Conservation (phyloP, 495 filamentous ascomycete species). For the Amphirosellinia nigrospora region DNA sequence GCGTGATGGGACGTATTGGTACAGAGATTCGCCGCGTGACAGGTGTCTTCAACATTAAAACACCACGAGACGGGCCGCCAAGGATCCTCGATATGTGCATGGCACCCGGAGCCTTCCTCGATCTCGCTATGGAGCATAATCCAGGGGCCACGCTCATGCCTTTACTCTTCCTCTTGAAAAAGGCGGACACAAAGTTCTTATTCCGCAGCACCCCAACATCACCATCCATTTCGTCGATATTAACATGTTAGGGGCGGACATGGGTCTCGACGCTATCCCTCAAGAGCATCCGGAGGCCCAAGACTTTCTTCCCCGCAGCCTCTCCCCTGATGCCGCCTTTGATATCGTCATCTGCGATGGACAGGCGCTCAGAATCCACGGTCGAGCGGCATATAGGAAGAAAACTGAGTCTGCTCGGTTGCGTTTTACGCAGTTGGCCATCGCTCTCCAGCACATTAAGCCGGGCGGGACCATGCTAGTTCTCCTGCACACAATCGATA, state of each 20-base stretch:
- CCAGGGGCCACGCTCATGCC: constrained; percentile 44
- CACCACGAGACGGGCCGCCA: constrained; percentile 36
- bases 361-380: constrained; percentile 57
- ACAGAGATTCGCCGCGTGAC: constrained; percentile 25
- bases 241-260: constrained; percentile 61
- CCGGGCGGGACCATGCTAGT: constrained; percentile 54
- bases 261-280: constrained; percentile 51
- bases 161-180: constrained; percentile 49
- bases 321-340: constrained; percentile 43
- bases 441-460: constrained; percentile 54
- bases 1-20: constrained; percentile 29
- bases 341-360: constrained; percentile 65
- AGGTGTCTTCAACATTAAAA: constrained; percentile 46
- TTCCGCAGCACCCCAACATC: constrained; percentile 29
- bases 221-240: constrained; percentile 52
- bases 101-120: constrained; percentile 62
- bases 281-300: constrained; percentile 48
- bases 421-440: constrained; percentile 50
- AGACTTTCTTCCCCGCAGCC: constrained; percentile 45
- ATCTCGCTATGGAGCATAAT: constrained; percentile 44
- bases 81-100: constrained; percentile 62
- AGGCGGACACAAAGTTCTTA: constrained; percentile 53
- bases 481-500: constrained; percentile 58
- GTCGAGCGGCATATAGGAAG: constrained; percentile 49
- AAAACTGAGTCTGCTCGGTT: constrained; percentile 50